Conservation (phyloP, 2,329 filamentous ascomycete genomes). For the Alternaria brassicae region DNA sequence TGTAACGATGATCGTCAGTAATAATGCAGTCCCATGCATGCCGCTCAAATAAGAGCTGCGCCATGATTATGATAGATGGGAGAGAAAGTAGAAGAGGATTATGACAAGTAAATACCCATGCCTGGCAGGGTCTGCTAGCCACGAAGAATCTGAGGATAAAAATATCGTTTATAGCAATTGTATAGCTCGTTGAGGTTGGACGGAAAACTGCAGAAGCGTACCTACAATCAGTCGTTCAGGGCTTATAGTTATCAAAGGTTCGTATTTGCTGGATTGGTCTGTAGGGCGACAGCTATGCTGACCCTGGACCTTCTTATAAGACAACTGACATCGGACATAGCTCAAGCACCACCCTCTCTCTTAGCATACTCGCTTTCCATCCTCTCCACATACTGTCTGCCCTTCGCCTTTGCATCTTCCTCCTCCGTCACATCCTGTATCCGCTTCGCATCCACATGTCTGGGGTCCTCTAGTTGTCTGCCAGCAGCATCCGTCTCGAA, state of each 20-base stretch:
- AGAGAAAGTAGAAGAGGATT: too few species aligned
- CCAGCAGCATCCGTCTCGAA: slow-evolving; percentile 34
- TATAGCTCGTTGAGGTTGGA: too few species aligned
- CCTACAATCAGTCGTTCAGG: background rate
- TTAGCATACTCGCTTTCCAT: slow-evolving; percentile 57
- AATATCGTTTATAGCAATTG: background rate
- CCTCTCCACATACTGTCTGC: slow-evolving; percentile 50
- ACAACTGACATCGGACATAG: background rate
- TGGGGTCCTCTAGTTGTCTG: slow-evolving; percentile 21
- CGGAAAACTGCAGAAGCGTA: too few species aligned
- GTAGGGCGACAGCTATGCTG: background rate
- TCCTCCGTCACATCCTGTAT: slow-evolving; percentile 47
- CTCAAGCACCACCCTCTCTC: slow-evolving; percentile 52
- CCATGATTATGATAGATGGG: too few species aligned
- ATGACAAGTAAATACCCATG: too few species aligned
- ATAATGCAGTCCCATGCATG: too few species aligned
- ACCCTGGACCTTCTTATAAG: background rate
- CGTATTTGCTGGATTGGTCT: background rate
- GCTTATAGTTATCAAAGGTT: background rate
- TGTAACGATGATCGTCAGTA: too few species aligned
- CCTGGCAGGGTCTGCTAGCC: background rate
- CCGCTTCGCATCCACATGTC: slow-evolving; percentile 14
- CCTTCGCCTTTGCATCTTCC: slow-evolving; percentile 42
- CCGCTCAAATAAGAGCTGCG: too few species aligned
- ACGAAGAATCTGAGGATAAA: background rate